Conservation (phyloP, 441 rosid species). For the Adansonia grandidieri region DNA sequence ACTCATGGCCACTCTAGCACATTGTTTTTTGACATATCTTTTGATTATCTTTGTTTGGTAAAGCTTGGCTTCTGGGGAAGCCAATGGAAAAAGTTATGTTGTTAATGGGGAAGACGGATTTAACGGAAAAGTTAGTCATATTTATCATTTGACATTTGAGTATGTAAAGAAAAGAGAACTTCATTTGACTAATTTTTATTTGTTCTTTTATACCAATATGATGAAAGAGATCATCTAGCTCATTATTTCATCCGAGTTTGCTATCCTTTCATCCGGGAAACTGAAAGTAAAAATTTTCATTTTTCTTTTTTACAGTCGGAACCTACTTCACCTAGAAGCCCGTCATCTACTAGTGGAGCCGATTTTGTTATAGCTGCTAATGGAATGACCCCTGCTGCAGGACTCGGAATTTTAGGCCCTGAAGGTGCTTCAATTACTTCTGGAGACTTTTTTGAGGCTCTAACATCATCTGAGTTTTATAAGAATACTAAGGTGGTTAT, state of each 20-base stretch:
- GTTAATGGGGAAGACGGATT: neutral
- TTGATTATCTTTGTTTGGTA: neutral
- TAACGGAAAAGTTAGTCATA: neutral
- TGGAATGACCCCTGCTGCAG: conserved; percentile 56
- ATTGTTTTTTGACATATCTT: neutral
- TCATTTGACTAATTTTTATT: neutral
- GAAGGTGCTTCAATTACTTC: conserved; percentile 79
- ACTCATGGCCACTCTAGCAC: neutral
- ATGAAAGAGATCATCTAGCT: conserved; percentile 18
- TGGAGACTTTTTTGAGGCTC: conserved; percentile 88
- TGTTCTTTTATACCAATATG: neutral
- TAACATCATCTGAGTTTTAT: conserved; percentile 86
- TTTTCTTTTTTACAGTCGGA: conserved; percentile 61
- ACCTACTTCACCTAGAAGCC: conserved; percentile 89
- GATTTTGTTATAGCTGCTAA: conserved; percentile 56
- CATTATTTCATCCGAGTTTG: neutral
- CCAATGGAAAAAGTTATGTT: neutral
- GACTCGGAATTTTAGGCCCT: conserved; percentile 55
- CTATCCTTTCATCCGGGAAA: neutral
- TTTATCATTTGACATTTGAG: neutral
- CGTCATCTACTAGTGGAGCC: conserved; percentile 42
- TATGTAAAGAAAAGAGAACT: neutral
- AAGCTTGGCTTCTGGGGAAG: neutral
- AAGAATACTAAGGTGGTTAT: conserved; percentile 74
- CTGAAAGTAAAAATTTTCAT: conserved; percentile 12